Conservation (phyloP, 2,329 filamentous ascomycete species). For the Fusarium equiseti region DNA sequence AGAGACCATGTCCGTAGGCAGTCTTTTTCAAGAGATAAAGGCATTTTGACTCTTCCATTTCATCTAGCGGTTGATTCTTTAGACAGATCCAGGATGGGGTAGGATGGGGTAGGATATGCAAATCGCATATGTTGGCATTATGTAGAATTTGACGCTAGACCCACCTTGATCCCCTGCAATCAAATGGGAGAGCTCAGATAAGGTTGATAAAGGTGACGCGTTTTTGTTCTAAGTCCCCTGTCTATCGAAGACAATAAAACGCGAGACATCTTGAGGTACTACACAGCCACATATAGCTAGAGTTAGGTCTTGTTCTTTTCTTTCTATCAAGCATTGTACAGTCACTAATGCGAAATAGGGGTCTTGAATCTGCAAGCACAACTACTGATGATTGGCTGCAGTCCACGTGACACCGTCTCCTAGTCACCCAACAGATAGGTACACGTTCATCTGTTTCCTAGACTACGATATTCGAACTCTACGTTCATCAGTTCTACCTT, state of each 20-base stretch:
- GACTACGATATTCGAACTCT: too few relatives aligned
- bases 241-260: neutral
- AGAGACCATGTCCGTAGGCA: slow-evolving; percentile 1
- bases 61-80: accelerated
- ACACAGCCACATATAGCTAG: too few relatives aligned
- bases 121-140: neutral
- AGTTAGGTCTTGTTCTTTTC: neutral
- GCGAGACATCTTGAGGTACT: accelerated
- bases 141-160: neutral
- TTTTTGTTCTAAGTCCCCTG: neutral
- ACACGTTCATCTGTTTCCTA: too few relatives aligned
- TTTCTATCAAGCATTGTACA: too few relatives aligned
- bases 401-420: too few relatives aligned
- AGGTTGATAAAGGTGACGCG: neutral
- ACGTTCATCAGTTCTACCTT: too few relatives aligned
- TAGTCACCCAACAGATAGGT: too few relatives aligned
- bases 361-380: too few relatives aligned
- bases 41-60: neutral
- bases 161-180: accelerated
- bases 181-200: neutral
- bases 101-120: neutral
- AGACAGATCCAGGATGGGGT: neutral
- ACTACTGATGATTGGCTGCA: too few relatives aligned
- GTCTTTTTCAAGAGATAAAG: slow-evolving; percentile 4
- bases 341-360: too few relatives aligned